A percentile compares a stretch with the other conserved stretches of the same genome.
Conservation (phyloP, 1,284 basidiomycete genomes). For the Apiotrichum brassicae region DNA sequence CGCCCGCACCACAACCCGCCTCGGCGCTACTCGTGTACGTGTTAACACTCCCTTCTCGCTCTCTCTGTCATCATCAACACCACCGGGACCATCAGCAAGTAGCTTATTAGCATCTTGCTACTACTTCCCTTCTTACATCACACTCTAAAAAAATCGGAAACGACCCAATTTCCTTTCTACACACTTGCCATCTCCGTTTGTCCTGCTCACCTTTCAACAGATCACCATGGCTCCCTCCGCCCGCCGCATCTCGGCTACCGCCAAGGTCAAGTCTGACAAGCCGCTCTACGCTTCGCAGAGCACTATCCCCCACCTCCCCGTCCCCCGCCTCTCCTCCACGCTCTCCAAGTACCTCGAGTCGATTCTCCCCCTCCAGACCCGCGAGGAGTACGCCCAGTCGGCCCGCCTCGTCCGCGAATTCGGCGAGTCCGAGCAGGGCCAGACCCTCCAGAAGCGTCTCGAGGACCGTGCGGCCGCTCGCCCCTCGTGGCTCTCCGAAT, state of each 20-base stretch:
- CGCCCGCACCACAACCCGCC: slow-evolving; percentile 1
- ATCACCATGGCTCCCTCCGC: slow-evolving; percentile 10
- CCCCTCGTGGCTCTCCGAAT: slow-evolving; percentile 85
- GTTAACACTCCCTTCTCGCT: neutral
- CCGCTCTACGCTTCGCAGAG: slow-evolving; percentile 75
- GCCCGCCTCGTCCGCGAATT: slow-evolving; percentile 62
- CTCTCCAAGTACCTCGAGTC: slow-evolving; percentile 78
- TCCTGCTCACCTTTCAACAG: slow-evolving; percentile 1
- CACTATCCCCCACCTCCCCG: slow-evolving; percentile 72
- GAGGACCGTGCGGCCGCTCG: slow-evolving; percentile 58
- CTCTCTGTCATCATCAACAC: neutral
- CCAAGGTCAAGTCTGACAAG: slow-evolving; percentile 14
- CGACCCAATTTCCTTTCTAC: neutral
- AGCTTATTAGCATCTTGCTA: too few species aligned
- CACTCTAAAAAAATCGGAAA: too few species aligned
- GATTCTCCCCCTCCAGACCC: slow-evolving; percentile 65
- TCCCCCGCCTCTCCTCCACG: slow-evolving; percentile 74
- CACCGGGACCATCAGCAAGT: too few species aligned
- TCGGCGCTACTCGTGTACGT: slow-evolving; percentile 3
- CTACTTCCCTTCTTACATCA: too few species aligned
- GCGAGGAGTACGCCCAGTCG: slow-evolving; percentile 58
- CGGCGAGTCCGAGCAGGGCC: slow-evolving; percentile 61
- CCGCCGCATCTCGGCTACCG: slow-evolving; percentile 8
- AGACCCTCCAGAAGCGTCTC: slow-evolving; percentile 73
- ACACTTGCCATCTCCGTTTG: neutral